Evolutionary conservation across 371 early-diverging fungal species (phyloP).

Genomic region (Mortierella sp.): DNA sequence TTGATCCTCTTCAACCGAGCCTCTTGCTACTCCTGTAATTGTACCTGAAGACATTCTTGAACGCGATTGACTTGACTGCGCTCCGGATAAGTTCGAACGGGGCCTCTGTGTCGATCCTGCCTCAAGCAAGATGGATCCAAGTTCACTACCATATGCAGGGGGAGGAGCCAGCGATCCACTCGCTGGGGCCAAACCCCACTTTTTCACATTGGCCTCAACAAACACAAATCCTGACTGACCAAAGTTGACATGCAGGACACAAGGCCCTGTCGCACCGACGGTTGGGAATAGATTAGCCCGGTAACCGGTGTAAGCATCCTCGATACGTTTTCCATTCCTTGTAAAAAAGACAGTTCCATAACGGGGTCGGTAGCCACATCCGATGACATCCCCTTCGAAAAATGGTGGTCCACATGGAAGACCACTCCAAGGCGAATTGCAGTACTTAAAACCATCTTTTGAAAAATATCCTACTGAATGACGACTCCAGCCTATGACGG

Average conservation of each 20-base stretch:
- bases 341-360: conserved; percentile 58
- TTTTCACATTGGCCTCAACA: conserved; percentile 84
- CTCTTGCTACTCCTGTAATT: too few species aligned
- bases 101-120: conserved; percentile 22
- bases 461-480: conserved; percentile 55
- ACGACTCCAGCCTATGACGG: conserved; percentile 62
- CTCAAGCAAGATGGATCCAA: conserved; percentile 62
- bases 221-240: conserved; percentile 68
- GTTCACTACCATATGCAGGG: conserved; percentile 68
- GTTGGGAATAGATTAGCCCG: conserved; percentile 48
- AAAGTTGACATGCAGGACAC: conserved; percentile 53
- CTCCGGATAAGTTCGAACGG: too few species aligned
- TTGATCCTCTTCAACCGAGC: too few species aligned
- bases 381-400: conserved; percentile 55
- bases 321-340: conserved; percentile 52
- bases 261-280: conserved; percentile 51
- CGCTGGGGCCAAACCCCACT: conserved; percentile 83
- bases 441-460: conserved; percentile 48
- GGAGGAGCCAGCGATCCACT: conserved; percentile 75
- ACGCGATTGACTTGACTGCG: too few species aligned
- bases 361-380: conserved; percentile 57
- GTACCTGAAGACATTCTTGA: too few species aligned
- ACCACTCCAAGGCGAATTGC: conserved; percentile 48
- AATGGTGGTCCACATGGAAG: conserved; percentile 41
- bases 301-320: conserved; percentile 51